Evolutionary conservation across 2,329 filamentous ascomycete species (phyloP).

Genomic region (Aspergillus sp.): DNA sequence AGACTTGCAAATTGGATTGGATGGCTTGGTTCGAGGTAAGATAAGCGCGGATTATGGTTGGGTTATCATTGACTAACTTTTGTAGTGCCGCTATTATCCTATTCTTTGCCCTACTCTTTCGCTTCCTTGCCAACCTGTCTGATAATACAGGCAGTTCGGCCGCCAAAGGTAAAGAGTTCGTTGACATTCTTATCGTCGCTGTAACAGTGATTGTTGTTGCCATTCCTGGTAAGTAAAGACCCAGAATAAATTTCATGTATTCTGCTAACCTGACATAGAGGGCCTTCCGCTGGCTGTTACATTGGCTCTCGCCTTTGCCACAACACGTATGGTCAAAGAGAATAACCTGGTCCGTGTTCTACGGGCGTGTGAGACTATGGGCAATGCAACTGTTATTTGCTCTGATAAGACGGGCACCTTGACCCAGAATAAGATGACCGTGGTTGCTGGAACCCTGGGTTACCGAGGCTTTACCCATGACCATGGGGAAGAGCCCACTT

Average conservation of each 20-base stretch:
- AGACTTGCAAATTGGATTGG: constrained; percentile 77
- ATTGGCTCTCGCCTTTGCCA: constrained; percentile 75
- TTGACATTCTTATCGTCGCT: constrained; percentile 77
- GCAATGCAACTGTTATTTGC: constrained; percentile 78
- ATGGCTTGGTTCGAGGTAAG: constrained; percentile 70
- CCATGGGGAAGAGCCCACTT: constrained; percentile 22
- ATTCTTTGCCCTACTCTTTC: constrained; percentile 84
- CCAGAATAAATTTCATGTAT: neutral
- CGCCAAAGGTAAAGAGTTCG: constrained; percentile 76
- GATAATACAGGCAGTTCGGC: constrained; percentile 61
- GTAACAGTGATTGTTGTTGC: constrained; percentile 81
- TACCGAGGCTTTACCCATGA: constrained; percentile 60
- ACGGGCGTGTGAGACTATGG: constrained; percentile 81
- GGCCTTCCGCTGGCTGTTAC: constrained; percentile 79
- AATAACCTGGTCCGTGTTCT: constrained; percentile 77
- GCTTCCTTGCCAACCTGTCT: constrained; percentile 74
- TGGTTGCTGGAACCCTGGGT: constrained; percentile 73
- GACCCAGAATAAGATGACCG: constrained; percentile 76
- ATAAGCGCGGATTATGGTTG: neutral
- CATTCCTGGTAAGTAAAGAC: constrained; percentile 57
- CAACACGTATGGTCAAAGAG: constrained; percentile 75
- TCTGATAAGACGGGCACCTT: constrained; percentile 79
- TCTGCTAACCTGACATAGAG: constrained; percentile 50
- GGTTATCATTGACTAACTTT: constrained; percentile 12
- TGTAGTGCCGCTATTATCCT: constrained; percentile 69